These are phyloP conservation scores for Fusarium napiforme DNA, from an alignment of 2,329 filamentous ascomycete genomes.

Conservation along the genomic window DNA sequence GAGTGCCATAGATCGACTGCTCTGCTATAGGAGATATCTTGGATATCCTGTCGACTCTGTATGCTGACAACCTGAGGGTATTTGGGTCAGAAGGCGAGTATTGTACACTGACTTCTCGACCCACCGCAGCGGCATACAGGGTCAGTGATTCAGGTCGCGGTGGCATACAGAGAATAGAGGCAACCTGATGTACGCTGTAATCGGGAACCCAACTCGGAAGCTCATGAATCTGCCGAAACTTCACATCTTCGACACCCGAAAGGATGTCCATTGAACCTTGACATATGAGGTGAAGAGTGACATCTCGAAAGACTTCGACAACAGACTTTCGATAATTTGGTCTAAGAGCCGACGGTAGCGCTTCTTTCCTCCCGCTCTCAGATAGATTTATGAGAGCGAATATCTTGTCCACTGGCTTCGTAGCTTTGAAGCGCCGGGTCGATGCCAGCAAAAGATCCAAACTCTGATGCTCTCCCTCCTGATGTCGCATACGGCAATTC, in stretches of 20 bases:
- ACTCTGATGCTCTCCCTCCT: neutral
- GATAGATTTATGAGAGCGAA: neutral
- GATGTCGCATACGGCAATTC: neutral
- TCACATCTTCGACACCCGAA: neutral
- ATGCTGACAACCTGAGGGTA: accelerated
- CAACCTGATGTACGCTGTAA: neutral
- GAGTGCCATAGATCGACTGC: accelerated
- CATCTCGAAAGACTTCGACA: neutral
- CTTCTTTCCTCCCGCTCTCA: neutral
- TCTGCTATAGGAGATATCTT: neutral
- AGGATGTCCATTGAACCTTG: neutral
- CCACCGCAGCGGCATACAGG: neutral
- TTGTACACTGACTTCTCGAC: neutral
- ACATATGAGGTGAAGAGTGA: neutral
- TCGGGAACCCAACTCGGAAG: neutral
- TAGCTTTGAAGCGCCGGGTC: neutral
- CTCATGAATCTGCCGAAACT: neutral
- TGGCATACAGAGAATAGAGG: neutral
- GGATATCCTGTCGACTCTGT: neutral
- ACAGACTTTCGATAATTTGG: neutral
- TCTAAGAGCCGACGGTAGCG: accelerated
- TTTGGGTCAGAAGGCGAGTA: accelerated
- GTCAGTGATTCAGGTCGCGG: neutral
- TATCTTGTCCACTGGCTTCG: neutral
- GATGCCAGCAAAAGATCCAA: neutral